A percentile compares a stretch with the other conserved stretches of the same genome.
Conservation (phyloP, 1,284 basidiomycete genomes). For the Puccinia triticina region DNA sequence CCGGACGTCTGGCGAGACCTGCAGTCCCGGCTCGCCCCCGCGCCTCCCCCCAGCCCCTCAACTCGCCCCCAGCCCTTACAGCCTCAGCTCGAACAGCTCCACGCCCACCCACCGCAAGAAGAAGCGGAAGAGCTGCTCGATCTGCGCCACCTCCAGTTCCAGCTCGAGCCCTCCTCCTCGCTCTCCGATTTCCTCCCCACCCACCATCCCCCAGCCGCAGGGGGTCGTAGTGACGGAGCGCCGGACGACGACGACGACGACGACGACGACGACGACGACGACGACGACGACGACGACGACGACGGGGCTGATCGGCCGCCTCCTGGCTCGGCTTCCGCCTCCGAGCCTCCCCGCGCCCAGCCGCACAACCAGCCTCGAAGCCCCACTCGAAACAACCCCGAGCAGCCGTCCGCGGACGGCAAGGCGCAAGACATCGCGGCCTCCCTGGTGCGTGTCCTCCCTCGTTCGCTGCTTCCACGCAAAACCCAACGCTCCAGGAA, state of each 20-base stretch:
- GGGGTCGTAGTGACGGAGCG: not conserved
- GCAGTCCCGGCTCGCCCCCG: not conserved
- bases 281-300: too few relatives aligned
- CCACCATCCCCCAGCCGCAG: not conserved
- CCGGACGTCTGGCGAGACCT: constrained; percentile 18
- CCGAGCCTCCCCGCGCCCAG: too few relatives aligned
- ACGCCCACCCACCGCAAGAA: not conserved
- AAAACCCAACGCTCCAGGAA: not conserved
- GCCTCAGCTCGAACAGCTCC: not conserved
- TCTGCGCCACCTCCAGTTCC: not conserved
- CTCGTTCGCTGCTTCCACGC: not conserved
- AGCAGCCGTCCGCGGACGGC: too few relatives aligned
- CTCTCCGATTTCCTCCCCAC: not conserved
- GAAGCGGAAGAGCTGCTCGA: not conserved
- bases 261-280: too few relatives aligned
- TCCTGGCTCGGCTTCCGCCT: too few relatives aligned
- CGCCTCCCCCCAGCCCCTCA: not conserved
- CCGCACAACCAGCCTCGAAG: too few relatives aligned
- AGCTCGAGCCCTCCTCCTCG: not conserved
- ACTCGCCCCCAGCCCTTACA: not conserved
- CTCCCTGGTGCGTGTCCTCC: too few relatives aligned
- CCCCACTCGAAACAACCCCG: too few relatives aligned
- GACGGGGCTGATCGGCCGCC: too few relatives aligned
- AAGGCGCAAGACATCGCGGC: too few relatives aligned
- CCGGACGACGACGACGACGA: not conserved